These are phyloP conservation scores for Aspergillus homomorphus DNA, from an alignment of 495 filamentous ascomycete genomes.

Conservation along the genomic window DNA sequence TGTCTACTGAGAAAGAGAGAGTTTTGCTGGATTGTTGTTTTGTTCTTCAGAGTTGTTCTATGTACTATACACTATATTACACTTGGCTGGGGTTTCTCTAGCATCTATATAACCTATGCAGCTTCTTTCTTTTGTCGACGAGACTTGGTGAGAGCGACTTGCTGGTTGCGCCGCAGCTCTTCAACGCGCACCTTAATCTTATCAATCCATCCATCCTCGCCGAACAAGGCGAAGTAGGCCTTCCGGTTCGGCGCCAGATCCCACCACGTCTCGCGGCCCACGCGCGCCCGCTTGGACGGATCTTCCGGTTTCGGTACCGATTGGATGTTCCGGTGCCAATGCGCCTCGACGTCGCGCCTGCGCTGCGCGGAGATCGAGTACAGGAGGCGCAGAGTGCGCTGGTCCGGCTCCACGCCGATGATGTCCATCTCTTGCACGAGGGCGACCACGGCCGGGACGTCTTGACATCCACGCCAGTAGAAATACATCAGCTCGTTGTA, in stretches of 20 bases:
- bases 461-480: conserved; percentile 59
- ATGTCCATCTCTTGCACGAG: conserved; percentile 76
- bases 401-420: conserved; percentile 61
- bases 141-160: background rate
- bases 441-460: conserved; percentile 57
- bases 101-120: too few species aligned
- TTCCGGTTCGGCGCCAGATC: conserved; percentile 33
- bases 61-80: background rate
- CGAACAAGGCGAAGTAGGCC: conserved; percentile 30
- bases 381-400: conserved; percentile 53
- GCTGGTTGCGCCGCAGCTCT: background rate
- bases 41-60: background rate
- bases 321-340: background rate
- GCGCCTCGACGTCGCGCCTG: conserved; percentile 18
- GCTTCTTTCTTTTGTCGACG: background rate
- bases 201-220: conserved; percentile 31
- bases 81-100: background rate
- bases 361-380: conserved; percentile 27
- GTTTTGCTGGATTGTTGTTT: background rate
- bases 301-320: background rate
- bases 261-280: conserved; percentile 36
- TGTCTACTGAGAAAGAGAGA: background rate
- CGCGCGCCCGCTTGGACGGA: background rate
- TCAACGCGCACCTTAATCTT: conserved; percentile 18
- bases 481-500: conserved; percentile 71